A percentile compares a stretch with the other conserved stretches of the same genome.
phyloP scores from a whole-genome alignment of 2,329 filamentous ascomycete genomes.

The Aspergillus chevalieri region DNA sequence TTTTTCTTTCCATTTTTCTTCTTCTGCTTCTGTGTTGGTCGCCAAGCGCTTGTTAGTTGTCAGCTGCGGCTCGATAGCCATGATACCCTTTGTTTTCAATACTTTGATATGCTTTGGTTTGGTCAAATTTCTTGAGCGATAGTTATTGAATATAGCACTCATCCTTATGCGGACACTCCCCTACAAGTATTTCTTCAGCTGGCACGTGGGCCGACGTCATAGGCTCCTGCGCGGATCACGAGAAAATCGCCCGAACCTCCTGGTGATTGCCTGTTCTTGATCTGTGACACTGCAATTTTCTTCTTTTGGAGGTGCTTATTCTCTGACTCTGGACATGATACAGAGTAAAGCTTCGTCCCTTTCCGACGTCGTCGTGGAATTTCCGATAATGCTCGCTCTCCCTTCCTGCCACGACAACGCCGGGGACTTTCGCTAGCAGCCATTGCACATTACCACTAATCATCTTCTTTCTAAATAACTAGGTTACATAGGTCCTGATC shows the following conservation, averaged over 20 bases:
- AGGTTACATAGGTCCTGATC: not conserved
- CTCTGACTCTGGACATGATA: not conserved
- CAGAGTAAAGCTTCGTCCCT: not conserved
- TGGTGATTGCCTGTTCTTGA: not conserved
- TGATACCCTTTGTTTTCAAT: not conserved
- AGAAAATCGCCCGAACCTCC: slow-evolving; percentile 1
- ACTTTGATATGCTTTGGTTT: too few relatives aligned
- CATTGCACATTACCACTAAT: not conserved
- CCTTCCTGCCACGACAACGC: not conserved
- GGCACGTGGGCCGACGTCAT: slow-evolving; percentile 35
- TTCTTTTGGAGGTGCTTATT: not conserved
- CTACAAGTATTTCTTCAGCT: not conserved
- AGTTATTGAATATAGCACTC: too few relatives aligned
- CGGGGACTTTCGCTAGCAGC: not conserved
- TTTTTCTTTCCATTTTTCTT: not conserved
- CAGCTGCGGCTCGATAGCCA: not conserved
- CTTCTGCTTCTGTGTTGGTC: not conserved
- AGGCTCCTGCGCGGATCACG: slow-evolving; percentile 12
- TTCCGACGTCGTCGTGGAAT: not conserved
- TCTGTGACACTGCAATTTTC: not conserved
- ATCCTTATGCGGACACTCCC: too few relatives aligned
- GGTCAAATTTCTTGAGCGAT: too few relatives aligned
- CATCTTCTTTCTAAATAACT: not conserved
- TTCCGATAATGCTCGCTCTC: not conserved
- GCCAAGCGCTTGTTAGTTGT: not conserved